These are phyloP conservation scores for Filobasidium floriforme DNA, from an alignment of 768 basidiomycete species.

Conservation along the genomic window DNA sequence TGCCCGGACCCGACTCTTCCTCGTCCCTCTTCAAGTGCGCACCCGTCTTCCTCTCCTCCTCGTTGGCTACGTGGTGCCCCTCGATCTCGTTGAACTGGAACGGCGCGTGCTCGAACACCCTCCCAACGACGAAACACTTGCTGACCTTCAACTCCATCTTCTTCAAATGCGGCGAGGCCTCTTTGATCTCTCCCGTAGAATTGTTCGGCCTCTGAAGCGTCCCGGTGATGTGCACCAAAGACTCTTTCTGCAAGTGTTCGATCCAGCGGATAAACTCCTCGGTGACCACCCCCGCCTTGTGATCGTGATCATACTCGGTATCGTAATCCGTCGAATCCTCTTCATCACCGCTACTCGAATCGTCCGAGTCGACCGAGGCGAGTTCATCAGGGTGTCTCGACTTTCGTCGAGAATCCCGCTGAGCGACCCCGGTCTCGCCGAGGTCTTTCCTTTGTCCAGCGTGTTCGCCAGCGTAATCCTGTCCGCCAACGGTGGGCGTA, in stretches of 20 bases:
- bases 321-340: conserved; percentile 1
- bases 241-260: conserved; percentile 52
- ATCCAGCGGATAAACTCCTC: conserved; percentile 29
- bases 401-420: conserved; percentile 56
- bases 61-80: conserved; percentile 56
- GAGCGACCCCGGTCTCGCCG: conserved; percentile 59
- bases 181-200: conserved; percentile 58
- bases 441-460: not conserved
- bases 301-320: not conserved
- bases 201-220: conserved; percentile 56
- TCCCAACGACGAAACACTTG: conserved; percentile 52
- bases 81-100: conserved; percentile 17
- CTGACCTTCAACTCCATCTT: conserved; percentile 74
- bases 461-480: not conserved
- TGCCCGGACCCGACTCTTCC: conserved; percentile 41
- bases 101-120: conserved; percentile 11
- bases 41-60: conserved; percentile 9
- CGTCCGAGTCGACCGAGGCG: not conserved
- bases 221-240: conserved; percentile 81
- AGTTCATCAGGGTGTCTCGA: conserved; percentile 52
- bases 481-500: not conserved
- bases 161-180: conserved; percentile 58
- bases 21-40: conserved; percentile 47
- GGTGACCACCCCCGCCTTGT: not conserved
- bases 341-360: not conserved